These are phyloP conservation scores for Lasiodiplodia hormozganensis DNA, from an alignment of 2,329 filamentous ascomycete species.

Conservation along the genomic window DNA sequence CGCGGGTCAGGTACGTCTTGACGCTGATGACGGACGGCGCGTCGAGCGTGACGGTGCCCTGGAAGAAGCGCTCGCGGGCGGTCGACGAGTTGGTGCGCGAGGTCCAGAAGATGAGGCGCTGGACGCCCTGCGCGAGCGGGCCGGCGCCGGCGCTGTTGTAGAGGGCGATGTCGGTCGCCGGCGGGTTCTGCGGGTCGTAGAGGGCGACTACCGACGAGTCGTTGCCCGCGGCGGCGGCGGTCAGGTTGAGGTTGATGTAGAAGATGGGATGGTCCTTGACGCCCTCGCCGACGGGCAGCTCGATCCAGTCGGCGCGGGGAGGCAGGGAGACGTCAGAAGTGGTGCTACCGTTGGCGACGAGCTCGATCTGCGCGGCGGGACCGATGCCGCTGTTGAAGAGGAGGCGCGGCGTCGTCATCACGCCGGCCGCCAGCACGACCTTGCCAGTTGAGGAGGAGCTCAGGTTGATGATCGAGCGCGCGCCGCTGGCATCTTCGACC, in stretches of 20 bases:
- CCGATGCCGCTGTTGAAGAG: slow-evolving; percentile 74
- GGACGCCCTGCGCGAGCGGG: slow-evolving; percentile 53
- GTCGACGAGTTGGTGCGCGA: slow-evolving; percentile 45
- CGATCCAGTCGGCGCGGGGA: slow-evolving; percentile 54
- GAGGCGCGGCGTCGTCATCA: slow-evolving; percentile 74
- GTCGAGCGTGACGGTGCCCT: slow-evolving; percentile 56
- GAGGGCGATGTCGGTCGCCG: slow-evolving; percentile 39
- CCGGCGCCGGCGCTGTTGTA: slow-evolving; percentile 45
- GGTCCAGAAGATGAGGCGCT: slow-evolving; percentile 58
- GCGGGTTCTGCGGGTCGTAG: slow-evolving; percentile 37
- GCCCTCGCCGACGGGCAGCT: slow-evolving; percentile 58
- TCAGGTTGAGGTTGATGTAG: slow-evolving; percentile 39
- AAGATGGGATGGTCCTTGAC: slow-evolving; percentile 55
- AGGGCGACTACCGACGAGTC: slow-evolving; percentile 19
- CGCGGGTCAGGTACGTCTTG: slow-evolving; percentile 46
- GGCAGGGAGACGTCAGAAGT: slow-evolving; percentile 49
- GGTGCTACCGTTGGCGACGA: slow-evolving; percentile 50
- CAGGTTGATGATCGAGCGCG: slow-evolving; percentile 65
- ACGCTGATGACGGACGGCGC: slow-evolving; percentile 40
- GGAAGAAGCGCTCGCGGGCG: slow-evolving; percentile 45
- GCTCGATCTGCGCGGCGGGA: slow-evolving; percentile 56
- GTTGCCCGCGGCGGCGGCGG: slow-evolving; percentile 30
- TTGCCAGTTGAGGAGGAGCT: slow-evolving; percentile 61
- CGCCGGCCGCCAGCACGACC: slow-evolving; percentile 71
- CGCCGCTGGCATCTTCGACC: slow-evolving; percentile 67